phyloP scores from a whole-genome alignment of 371 early-diverging fungal species.

The Rhizomucor pusillus region DNA sequence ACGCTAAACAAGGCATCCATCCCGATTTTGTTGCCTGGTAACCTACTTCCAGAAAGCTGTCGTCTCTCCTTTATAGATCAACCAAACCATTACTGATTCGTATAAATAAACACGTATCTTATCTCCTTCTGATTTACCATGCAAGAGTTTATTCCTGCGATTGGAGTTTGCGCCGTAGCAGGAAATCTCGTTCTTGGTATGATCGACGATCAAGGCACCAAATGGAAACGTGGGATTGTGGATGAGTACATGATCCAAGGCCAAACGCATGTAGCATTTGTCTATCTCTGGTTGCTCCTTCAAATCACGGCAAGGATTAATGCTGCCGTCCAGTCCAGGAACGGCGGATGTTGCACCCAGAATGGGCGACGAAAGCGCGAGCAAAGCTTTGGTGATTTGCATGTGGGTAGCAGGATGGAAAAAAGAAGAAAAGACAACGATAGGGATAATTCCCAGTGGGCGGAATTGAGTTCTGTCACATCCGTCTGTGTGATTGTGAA shows the following conservation, averaged over 20 bases:
- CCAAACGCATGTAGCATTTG: conserved; percentile 32
- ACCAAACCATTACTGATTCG: neutral
- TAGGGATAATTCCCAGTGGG: too few relatives aligned
- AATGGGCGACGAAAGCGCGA: neutral
- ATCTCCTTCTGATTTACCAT: conserved; percentile 19
- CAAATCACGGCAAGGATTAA: conserved; percentile 10
- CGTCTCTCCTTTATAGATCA: conserved; percentile 24
- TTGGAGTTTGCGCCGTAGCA: conserved; percentile 36
- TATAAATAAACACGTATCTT: neutral
- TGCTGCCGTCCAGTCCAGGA: conserved; percentile 8
- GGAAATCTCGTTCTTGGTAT: conserved; percentile 30
- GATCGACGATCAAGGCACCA: conserved; percentile 33
- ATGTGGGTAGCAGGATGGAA: too few relatives aligned
- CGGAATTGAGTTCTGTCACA: too few relatives aligned
- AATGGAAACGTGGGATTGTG: conserved; percentile 30
- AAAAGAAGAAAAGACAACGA: too few relatives aligned
- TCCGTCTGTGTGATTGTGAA: too few relatives aligned
- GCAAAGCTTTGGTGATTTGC: neutral
- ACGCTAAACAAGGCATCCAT: too few relatives aligned
- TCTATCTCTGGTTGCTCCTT: conserved; percentile 15
- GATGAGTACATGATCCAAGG: conserved; percentile 27
- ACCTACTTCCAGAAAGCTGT: conserved; percentile 39
- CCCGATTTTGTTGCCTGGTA: neutral
- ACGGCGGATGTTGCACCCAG: neutral
- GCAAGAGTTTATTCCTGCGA: conserved; percentile 27